phyloP scores from a whole-genome alignment of 2,329 filamentous ascomycete species.

The Knufia petricola region DNA sequence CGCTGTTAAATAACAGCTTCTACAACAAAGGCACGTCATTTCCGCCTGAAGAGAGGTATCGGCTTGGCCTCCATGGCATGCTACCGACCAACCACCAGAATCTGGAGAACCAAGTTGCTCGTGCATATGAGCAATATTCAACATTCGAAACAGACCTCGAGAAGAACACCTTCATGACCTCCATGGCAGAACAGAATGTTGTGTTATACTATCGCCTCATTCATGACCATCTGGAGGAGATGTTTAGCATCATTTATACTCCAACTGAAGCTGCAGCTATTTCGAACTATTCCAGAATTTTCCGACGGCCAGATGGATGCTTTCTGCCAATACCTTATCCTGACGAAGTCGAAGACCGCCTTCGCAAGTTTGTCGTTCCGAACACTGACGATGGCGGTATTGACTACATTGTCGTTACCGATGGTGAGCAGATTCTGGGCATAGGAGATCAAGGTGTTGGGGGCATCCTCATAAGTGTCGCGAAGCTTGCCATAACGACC shows the following conservation, averaged over 20 bases:
- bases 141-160: conserved; percentile 54
- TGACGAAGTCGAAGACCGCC: conserved; percentile 54
- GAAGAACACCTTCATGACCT: conserved; percentile 83
- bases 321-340: conserved; percentile 66
- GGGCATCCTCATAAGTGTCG: conserved; percentile 72
- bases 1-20: conserved; percentile 54
- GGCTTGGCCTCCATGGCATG: conserved; percentile 63
- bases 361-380: conserved; percentile 57
- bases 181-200: conserved; percentile 74
- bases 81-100: conserved; percentile 64
- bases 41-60: conserved; percentile 54
- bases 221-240: conserved; percentile 69
- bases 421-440: conserved; percentile 63
- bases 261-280: conserved; percentile 78
- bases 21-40: conserved; percentile 84
- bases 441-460: conserved; percentile 86
- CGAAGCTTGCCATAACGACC: conserved; percentile 74
- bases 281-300: conserved; percentile 69
- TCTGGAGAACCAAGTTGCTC: conserved; percentile 63
- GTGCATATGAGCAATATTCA: conserved; percentile 73
- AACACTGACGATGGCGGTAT: conserved; percentile 52
- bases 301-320: conserved; percentile 69
- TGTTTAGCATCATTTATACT: conserved; percentile 86
- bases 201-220: conserved; percentile 70
- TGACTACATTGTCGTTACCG: conserved; percentile 80